A percentile compares a stretch with the other conserved stretches of the same genome.
Conservation (phyloP, 805 yeast species). For the Ogataea nakhonphanomensis region DNA sequence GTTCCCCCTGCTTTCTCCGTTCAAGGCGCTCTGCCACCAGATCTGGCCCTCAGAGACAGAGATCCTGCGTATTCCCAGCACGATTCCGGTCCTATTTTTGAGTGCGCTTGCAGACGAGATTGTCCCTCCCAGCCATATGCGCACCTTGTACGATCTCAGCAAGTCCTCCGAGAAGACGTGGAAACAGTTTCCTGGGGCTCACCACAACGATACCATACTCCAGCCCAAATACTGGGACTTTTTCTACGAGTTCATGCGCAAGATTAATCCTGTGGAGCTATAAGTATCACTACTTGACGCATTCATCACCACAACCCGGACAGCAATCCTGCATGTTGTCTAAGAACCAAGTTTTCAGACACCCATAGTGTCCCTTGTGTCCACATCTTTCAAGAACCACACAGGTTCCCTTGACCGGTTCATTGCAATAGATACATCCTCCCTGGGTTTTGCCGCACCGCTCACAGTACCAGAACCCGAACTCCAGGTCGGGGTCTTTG, state of each 20-base stretch:
- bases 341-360: conserved; percentile 75
- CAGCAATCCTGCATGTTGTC: conserved; percentile 64
- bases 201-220: conserved; percentile 80
- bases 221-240: conserved; percentile 78
- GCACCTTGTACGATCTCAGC: conserved; percentile 49
- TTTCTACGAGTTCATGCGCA: conserved; percentile 52
- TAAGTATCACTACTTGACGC: conserved; percentile 4
- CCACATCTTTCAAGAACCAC: conserved; percentile 70
- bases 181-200: conserved; percentile 53
- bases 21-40: conserved; percentile 67
- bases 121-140: conserved; percentile 87
- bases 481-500: conserved; percentile 32
- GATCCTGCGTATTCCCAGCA: conserved; percentile 46
- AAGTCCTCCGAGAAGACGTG: conserved; percentile 50
- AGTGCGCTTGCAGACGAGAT: conserved; percentile 81
- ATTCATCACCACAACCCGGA: conserved; percentile 64
- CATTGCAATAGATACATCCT: conserved; percentile 75
- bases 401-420: conserved; percentile 69
- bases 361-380: conserved; percentile 80
- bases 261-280: conserved; percentile 38
- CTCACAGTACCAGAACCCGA: conserved; percentile 86
- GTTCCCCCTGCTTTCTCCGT: conserved; percentile 60
- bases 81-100: conserved; percentile 65
- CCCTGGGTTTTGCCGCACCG: conserved; percentile 58
- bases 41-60: conserved; percentile 75